A percentile compares a stretch with the other conserved stretches of the same genome.
Conservation (phyloP, 306 rosid species). For the Fragaria vesca region DNA sequence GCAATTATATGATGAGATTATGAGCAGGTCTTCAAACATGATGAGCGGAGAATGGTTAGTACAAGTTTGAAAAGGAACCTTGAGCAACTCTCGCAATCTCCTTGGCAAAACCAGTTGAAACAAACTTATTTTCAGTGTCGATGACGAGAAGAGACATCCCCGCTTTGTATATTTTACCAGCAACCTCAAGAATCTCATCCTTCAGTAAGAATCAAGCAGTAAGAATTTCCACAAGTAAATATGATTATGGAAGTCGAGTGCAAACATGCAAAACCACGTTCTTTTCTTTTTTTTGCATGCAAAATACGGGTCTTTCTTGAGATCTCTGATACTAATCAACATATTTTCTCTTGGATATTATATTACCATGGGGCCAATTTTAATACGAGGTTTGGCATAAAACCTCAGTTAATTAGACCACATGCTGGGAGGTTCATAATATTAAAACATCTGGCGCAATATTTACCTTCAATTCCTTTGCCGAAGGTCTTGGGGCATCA, state of each 20-base stretch:
- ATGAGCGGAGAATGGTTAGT: constrained; percentile 11
- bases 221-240: constrained; percentile 3
- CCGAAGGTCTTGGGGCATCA: constrained; percentile 80
- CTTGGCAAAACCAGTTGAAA: constrained; percentile 97
- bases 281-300: too few species aligned
- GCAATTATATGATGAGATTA: constrained; percentile 2
- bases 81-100: constrained; percentile 98
- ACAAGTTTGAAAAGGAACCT: constrained; percentile 49
- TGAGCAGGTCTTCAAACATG: constrained; percentile 15
- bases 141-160: constrained; percentile 98
- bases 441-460: neutral
- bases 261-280: neutral
- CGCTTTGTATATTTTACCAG: constrained; percentile 89
- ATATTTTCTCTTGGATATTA: neutral
- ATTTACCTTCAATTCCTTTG: constrained; percentile 81
- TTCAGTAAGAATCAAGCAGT: constrained; percentile 34
- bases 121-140: constrained; percentile 96
- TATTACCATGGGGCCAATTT: neutral
- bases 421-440: constrained; percentile 3
- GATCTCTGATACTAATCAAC: neutral
- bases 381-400: neutral
- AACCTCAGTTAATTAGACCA: neutral
- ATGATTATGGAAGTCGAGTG: neutral
- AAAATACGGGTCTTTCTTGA: too few species aligned
- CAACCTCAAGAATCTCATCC: constrained; percentile 98